These are phyloP conservation scores for Pneumocystis wakefieldiae DNA, from an alignment of 1,139 yeast genomes.

Conservation along the genomic window DNA sequence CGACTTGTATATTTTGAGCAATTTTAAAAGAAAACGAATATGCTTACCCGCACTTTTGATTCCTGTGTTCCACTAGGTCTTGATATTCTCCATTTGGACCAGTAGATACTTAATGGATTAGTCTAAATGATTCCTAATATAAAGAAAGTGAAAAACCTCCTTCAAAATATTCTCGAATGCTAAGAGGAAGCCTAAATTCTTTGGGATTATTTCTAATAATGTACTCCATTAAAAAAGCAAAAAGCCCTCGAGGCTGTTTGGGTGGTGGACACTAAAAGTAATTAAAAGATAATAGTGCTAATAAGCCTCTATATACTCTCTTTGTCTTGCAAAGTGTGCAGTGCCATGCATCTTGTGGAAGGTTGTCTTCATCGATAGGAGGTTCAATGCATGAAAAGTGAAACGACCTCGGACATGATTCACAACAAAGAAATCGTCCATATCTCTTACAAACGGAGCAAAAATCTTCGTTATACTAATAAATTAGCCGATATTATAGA, in stretches of 20 bases:
- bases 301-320: conserved; percentile 13
- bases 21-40: not conserved
- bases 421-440: conserved; percentile 86
- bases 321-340: conserved; percentile 51
- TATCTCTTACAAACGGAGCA: conserved; percentile 79
- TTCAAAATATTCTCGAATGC: conserved; percentile 55
- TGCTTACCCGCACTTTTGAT: conserved; percentile 19
- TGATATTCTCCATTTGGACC: conserved; percentile 59
- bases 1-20: conserved; percentile 21
- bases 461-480: conserved; percentile 60
- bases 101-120: conserved; percentile 23
- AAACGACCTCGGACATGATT: conserved; percentile 78
- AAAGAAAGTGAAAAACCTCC: conserved; percentile 35
- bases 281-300: conserved; percentile 5
- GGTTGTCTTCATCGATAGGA: conserved; percentile 54
- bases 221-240: conserved; percentile 48
- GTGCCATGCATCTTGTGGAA: conserved; percentile 75
- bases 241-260: conserved; percentile 30
- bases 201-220: conserved; percentile 49
- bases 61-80: conserved; percentile 42
- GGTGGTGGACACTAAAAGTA: conserved; percentile 24
- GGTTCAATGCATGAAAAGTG: conserved; percentile 88
- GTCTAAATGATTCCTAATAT: not conserved
- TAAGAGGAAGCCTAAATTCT: conserved; percentile 58
- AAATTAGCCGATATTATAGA: not conserved